Conservation (phyloP, 2,329 filamentous ascomycete genomes). For the Beauveria caledonica region DNA sequence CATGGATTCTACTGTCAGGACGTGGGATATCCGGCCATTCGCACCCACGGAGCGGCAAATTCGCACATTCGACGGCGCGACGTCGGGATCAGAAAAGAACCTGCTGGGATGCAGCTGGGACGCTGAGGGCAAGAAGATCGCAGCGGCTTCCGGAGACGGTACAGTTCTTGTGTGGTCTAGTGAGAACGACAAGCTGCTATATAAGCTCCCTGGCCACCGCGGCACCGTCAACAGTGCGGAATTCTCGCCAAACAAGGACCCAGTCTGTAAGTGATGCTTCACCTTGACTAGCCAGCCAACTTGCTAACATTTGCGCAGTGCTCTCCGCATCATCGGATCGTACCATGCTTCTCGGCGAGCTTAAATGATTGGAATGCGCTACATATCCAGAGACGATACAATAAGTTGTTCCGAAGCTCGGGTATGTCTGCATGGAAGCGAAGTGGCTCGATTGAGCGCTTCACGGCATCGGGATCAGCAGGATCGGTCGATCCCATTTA, state of each 20-base stretch:
- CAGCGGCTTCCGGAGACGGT: slow-evolving; percentile 81
- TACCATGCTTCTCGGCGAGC: slow-evolving; percentile 73
- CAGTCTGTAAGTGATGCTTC: slow-evolving; percentile 62
- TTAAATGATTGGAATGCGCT: slow-evolving; percentile 38
- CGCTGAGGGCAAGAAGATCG: slow-evolving; percentile 73
- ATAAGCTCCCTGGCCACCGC: slow-evolving; percentile 92
- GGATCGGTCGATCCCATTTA: not conserved
- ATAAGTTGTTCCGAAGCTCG: not conserved
- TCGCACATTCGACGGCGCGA: slow-evolving; percentile 86
- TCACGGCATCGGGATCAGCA: not conserved
- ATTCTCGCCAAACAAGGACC: slow-evolving; percentile 76
- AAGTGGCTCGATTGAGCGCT: not conserved
- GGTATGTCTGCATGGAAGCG: not conserved
- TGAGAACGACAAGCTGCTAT: slow-evolving; percentile 79
- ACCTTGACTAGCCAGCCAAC: not conserved
- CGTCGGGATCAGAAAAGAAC: slow-evolving; percentile 82
- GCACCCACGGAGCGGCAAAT: slow-evolving; percentile 80
- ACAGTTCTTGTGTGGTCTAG: slow-evolving; percentile 88
- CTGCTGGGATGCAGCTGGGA: slow-evolving; percentile 88
- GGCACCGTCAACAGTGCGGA: slow-evolving; percentile 92
- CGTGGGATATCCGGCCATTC: slow-evolving; percentile 95
- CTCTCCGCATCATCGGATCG: slow-evolving; percentile 86
- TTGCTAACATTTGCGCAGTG: slow-evolving; percentile 49
- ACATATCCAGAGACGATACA: not conserved
- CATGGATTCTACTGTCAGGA: slow-evolving; percentile 88